Evolutionary conservation across 2,329 filamentous ascomycete species (phyloP).

Genomic region (Tolypocladium guangdongense): DNA sequence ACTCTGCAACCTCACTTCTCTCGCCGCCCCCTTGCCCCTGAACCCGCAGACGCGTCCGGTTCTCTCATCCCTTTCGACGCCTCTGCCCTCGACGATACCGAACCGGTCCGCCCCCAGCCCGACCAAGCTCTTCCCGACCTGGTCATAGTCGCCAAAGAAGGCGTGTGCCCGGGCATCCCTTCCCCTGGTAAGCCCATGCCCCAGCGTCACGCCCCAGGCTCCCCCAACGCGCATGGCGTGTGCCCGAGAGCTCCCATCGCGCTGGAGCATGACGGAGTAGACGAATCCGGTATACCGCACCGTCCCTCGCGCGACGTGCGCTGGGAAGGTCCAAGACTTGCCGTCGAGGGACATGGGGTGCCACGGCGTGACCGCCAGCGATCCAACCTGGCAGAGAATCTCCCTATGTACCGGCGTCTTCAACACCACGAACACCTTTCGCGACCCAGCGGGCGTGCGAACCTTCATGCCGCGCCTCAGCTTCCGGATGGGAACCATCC

Average conservation of each 20-base stretch:
- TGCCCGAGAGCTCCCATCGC: conserved; percentile 27
- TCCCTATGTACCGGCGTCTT: conserved; percentile 31
- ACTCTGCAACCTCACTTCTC: too few species aligned
- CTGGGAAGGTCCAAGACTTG: conserved; percentile 36
- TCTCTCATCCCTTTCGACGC: conserved; percentile 24
- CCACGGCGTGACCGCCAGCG: conserved; percentile 45
- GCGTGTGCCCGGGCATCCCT: conserved; percentile 32
- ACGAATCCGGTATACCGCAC: conserved; percentile 38
- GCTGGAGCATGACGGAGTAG: conserved; percentile 46
- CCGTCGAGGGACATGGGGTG: conserved; percentile 39
- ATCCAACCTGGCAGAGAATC: conserved; percentile 33
- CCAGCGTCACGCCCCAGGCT: conserved; percentile 46
- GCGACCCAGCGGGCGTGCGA: conserved; percentile 36
- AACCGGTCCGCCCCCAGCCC: conserved; percentile 20
- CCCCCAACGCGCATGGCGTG: conserved; percentile 38
- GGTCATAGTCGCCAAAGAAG: conserved; percentile 43
- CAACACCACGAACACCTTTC: conserved; percentile 39
- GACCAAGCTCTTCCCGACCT: conserved; percentile 28
- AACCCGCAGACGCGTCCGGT: conserved; percentile 27
- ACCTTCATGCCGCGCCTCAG: conserved; percentile 37
- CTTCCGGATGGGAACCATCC: conserved; percentile 26
- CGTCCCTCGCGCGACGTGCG: conserved; percentile 16
- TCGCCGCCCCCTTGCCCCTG: neutral
- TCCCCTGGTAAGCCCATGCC: conserved; percentile 37
- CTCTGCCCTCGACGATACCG: conserved; percentile 33